These are phyloP conservation scores for Fusarium begoniae DNA, from an alignment of 2,329 filamentous ascomycete species.

Conservation along the genomic window DNA sequence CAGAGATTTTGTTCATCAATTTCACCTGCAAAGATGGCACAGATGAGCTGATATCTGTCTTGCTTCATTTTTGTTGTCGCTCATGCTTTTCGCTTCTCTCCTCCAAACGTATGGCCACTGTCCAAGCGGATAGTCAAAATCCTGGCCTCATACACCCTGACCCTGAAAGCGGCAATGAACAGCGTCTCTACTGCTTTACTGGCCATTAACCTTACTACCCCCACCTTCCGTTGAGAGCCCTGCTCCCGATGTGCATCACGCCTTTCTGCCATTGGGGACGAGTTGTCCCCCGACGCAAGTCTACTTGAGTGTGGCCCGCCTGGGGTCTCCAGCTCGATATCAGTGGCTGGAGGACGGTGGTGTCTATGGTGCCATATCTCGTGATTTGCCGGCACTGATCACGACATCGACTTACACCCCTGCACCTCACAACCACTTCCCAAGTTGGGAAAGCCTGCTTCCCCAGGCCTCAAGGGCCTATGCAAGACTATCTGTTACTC, in stretches of 20 bases:
- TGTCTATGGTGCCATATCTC: slow-evolving; percentile 69
- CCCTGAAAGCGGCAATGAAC: slow-evolving; percentile 20
- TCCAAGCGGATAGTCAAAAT: slow-evolving; percentile 36
- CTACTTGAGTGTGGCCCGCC: slow-evolving; percentile 36
- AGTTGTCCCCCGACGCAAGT: slow-evolving; percentile 36
- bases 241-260: slow-evolving; percentile 26
- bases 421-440: slow-evolving; percentile 38
- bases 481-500: slow-evolving; percentile 35
- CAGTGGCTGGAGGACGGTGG: slow-evolving; percentile 52
- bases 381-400: slow-evolving; percentile 56
- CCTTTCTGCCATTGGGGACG: slow-evolving; percentile 32
- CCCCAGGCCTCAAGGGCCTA: slow-evolving; percentile 27
- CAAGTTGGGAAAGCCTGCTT: slow-evolving; percentile 40
- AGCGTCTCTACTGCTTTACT: slow-evolving; percentile 19
- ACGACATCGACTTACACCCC: slow-evolving; percentile 41
- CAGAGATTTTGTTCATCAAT: background rate
- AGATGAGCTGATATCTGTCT: background rate
- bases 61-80: slow-evolving; percentile 3
- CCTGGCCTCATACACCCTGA: slow-evolving; percentile 18
- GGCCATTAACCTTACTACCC: slow-evolving; percentile 10
- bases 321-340: slow-evolving; percentile 31
- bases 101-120: slow-evolving; percentile 10
- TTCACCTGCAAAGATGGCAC: background rate
- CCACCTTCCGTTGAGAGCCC: slow-evolving; percentile 30
- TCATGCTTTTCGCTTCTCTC: slow-evolving; percentile 3